Base-by-base conservation (phyloP, 2,329 filamentous ascomycete species). In the Pyrenophora teres region DNA sequence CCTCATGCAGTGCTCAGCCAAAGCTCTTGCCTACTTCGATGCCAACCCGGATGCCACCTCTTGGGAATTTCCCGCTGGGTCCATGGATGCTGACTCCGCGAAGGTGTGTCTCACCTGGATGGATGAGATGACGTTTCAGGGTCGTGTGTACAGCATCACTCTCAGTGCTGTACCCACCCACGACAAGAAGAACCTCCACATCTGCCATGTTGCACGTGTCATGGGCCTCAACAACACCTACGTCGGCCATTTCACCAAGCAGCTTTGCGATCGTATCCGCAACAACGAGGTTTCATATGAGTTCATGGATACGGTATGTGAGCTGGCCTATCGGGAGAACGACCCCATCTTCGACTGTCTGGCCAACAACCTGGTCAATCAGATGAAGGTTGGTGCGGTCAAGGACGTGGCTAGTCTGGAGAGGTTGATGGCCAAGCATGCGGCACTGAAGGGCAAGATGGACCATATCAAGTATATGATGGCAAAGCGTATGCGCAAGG, bases 321-420 rank as follows among this genome's bases (percentile, higher is more conserved):
- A 60, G n/a, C 19, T 54, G 0, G 54, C 51, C 0, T 56, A 56
- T n/a, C 50, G 50, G 0, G 60, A 57, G 0, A 64, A 68, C 47
- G 67, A 70, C 37, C 64, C 67, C 0, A 53, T 71, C 21, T 65
- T 63, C 23, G 63, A 69, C 1, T 71, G 68, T 21, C 52, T 71
- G 5, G 59, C 52, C 0, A 65, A 68, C 43, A 69, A 68, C 36
- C 38, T 70, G 1, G 60, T 57, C 7, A 56, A 50, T 8, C 52
- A 53, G 27, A 16, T 21, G 40, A n/a, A 46, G 33, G 8, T 31
- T 23, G 13, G 32, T 3, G 2, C 23, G 25, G n/a, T 15, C 7
- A 30, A 46, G 12, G 42, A 52, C 6, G 18, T 49, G 2, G 45
- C 51, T 0, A 25, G 21, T 4, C 12, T 61, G 3, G 32, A 58